phyloP scores from a whole-genome alignment of 2,329 filamentous ascomycete genomes.

The Karstenula rhodostoma region DNA sequence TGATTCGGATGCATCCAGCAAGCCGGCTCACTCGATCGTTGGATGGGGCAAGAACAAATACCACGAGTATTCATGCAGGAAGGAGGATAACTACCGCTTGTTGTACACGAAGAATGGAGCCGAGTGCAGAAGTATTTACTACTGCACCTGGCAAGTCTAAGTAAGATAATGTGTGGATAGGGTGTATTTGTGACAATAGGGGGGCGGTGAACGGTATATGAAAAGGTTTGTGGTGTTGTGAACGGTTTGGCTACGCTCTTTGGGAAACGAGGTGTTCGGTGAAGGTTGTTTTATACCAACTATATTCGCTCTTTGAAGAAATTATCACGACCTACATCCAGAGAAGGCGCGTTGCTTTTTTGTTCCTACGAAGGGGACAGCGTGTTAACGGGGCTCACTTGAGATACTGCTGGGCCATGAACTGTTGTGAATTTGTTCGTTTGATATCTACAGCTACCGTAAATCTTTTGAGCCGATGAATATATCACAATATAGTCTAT shows the following conservation, averaged over 20 bases:
- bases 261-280: background rate
- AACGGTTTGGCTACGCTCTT: background rate
- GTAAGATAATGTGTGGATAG: background rate
- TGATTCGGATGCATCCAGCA: background rate
- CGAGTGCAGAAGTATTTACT: background rate
- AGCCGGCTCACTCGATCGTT: background rate
- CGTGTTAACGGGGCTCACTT: too few relatives aligned
- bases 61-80: background rate
- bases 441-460: background rate
- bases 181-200: background rate
- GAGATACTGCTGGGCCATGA: too few relatives aligned
- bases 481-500: background rate
- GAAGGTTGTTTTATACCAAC: background rate
- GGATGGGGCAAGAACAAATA: background rate
- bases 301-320: too few relatives aligned
- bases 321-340: too few relatives aligned
- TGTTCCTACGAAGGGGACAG: too few relatives aligned
- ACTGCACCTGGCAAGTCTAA: background rate
- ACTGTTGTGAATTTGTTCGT: background rate
- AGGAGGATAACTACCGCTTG: background rate
- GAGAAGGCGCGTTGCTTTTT: too few relatives aligned
- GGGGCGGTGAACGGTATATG: background rate
- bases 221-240: background rate
- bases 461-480: background rate
- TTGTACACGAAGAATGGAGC: background rate